Base-by-base conservation (phyloP, 192 early-diverging fungal species). In the Linnemannia elongata region DNA sequence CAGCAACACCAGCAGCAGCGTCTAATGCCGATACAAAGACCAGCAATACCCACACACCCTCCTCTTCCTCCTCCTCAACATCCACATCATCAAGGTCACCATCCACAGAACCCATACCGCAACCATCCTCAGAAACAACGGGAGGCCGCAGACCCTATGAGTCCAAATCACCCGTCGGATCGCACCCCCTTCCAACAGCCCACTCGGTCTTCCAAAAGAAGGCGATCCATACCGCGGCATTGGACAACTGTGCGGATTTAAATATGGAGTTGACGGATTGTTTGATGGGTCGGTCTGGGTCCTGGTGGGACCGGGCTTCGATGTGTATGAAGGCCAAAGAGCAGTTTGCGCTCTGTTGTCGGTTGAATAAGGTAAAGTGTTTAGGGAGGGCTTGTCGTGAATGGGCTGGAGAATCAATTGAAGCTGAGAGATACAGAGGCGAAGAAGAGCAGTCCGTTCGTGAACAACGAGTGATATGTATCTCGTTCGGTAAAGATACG, bases 171-270 rank as follows among this genome's bases (percentile, higher is more conserved):
- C 18, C 45, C 3, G 75, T 47, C 3, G 79, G 55, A 75, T 76
- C 83, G 7, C 83, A 80, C 55, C 57, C 78, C 1, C 38, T 81
- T 17, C 78, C 75, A 1, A 69, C 22, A 20, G 80, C 69, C 0
- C 79, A 87, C 55, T 33, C 72, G 13, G 44, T 70, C 8, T 45
- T 42, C 33, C 85, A 87, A 42, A 87, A 60, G 68, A 74, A 87
- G 27, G 85, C 85, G 12, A 87, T 81, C 24, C 75, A 87, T 20
- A 69, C 2, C 0, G 85, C 85, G 0, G 70, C 85, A 3, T 38
- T 87, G 27, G 85, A 87, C 44, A 87, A 87, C 39, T 87, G 85
- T 74, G 85, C 85, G 42, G 85, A 87, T 81, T 5, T 87, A 1
- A 87, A 87, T 36, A 69, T 77, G 60, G 85, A 81, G 68, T 47